phyloP scores from a whole-genome alignment of 1,284 basidiomycete species.

The Pseudozyma hubeiensis region DNA sequence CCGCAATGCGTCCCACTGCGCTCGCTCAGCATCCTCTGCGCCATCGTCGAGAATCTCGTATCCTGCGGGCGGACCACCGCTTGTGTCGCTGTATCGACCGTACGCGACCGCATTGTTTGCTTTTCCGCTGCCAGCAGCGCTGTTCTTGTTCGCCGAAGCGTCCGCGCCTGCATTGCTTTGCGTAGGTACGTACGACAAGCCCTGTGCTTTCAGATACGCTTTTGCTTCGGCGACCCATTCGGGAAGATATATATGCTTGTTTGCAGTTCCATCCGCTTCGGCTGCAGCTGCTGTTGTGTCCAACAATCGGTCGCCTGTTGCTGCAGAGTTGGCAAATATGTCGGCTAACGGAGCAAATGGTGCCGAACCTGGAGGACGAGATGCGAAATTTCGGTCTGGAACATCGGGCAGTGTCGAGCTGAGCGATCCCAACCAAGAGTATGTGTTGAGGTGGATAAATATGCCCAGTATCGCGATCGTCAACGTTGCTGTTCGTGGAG shows the following conservation, averaged over 20 bases:
- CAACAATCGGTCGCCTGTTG: constrained; percentile 18
- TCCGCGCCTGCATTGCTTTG: constrained; percentile 1
- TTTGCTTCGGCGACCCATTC: constrained; percentile 46
- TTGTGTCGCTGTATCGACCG: constrained; percentile 8
- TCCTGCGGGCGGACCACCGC: constrained; percentile 1
- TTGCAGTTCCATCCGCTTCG: neutral
- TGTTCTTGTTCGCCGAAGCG: neutral
- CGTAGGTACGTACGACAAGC: constrained; percentile 19
- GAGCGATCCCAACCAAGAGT: constrained; percentile 45
- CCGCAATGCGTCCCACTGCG: constrained; percentile 51
- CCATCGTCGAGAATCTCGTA: constrained; percentile 28
- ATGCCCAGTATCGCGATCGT: constrained; percentile 56
- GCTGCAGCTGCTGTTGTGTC: constrained; percentile 9
- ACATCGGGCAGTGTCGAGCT: constrained; percentile 44
- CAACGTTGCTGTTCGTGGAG: constrained; percentile 50
- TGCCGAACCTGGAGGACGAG: constrained; percentile 10
- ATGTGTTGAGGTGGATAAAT: constrained; percentile 49
- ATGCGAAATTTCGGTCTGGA: constrained; percentile 21
- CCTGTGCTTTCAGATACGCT: constrained; percentile 48
- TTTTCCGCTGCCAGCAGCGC: neutral
- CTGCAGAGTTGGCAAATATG: constrained; percentile 28
- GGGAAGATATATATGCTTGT: constrained; percentile 23
- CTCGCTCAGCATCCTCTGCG: constrained; percentile 47
- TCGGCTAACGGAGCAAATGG: constrained; percentile 12
- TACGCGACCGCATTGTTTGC: neutral